These are phyloP conservation scores for Microbotryum silenes-acaulis DNA, from an alignment of 1,284 basidiomycete genomes.

Conservation along the genomic window DNA sequence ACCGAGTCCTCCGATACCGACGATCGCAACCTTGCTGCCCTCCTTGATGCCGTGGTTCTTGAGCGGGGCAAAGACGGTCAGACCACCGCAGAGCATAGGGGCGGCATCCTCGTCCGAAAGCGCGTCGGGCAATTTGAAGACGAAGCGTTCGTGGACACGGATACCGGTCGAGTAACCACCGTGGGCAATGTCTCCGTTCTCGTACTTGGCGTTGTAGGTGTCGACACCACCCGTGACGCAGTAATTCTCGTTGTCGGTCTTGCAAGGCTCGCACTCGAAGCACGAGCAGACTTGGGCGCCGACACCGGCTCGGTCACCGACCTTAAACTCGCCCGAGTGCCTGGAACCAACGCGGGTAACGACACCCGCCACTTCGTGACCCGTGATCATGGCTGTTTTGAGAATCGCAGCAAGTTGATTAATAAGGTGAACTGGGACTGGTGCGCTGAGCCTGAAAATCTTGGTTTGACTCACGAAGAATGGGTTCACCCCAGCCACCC, in stretches of 20 bases:
- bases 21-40: constrained; percentile 40
- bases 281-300: constrained; percentile 45
- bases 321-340: constrained; percentile 40
- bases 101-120: constrained; percentile 50
- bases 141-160: constrained; percentile 59
- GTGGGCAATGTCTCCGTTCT: constrained; percentile 47
- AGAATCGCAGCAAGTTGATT: no score
- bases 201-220: constrained; percentile 37
- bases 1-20: constrained; percentile 44
- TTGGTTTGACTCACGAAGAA: neutral
- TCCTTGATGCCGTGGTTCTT: constrained; percentile 45
- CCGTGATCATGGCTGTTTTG: constrained; percentile 15
- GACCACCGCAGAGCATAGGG: constrained; percentile 42
- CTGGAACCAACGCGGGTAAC: constrained; percentile 44
- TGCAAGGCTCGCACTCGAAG: constrained; percentile 43
- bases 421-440: neutral
- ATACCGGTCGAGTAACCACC: constrained; percentile 62
- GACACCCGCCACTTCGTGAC: constrained; percentile 46
- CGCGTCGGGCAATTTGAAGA: constrained; percentile 59
- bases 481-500: constrained; percentile 22
- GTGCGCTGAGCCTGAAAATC: neutral
- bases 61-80: constrained; percentile 47
- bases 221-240: constrained; percentile 40
- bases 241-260: constrained; percentile 43
- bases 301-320: constrained; percentile 47